These are phyloP conservation scores for Aspergillus ustus DNA, from an alignment of 2,329 filamentous ascomycete genomes.

Conservation along the genomic window DNA sequence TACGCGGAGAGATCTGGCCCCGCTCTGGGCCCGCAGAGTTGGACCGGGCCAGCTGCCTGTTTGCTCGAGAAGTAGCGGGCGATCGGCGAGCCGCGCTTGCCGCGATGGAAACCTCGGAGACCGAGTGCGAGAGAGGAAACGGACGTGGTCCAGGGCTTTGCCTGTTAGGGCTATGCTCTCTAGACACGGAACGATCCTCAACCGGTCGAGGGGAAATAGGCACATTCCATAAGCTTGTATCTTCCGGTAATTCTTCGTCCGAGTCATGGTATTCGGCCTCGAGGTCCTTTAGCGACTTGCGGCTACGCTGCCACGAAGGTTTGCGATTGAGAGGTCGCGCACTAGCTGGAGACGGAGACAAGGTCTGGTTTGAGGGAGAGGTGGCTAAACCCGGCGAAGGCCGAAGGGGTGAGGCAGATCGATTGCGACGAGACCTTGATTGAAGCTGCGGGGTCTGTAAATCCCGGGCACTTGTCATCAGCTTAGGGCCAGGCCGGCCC, in stretches of 20 bases:
- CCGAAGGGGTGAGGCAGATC: conserved; percentile 37
- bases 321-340: conserved; percentile 37
- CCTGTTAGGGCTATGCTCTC: conserved; percentile 48
- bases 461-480: conserved; percentile 31
- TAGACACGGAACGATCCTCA: conserved; percentile 45
- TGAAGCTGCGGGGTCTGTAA: conserved; percentile 34
- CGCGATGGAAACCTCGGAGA: conserved; percentile 32
- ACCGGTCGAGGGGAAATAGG: conserved; percentile 53
- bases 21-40: conserved; percentile 48
- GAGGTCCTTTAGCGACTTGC: conserved; percentile 53
- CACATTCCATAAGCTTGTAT: conserved; percentile 56
- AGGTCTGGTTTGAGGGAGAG: conserved; percentile 32
- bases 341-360: conserved; percentile 30
- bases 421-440: conserved; percentile 35
- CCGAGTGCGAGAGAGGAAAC: conserved; percentile 48
- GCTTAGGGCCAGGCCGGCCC: conserved; percentile 31
- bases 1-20: conserved; percentile 45
- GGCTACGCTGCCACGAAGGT: conserved; percentile 48
- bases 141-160: conserved; percentile 46
- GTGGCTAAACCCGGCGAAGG: conserved; percentile 29
- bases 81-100: conserved; percentile 28
- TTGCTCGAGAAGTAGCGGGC: conserved; percentile 38
- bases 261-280: conserved; percentile 57
- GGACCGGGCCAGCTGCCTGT: conserved; percentile 36
- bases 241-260: conserved; percentile 56